These are phyloP conservation scores for Leccinum colubrinum DNA, from an alignment of 1,284 basidiomycete genomes.

Conservation along the genomic window DNA sequence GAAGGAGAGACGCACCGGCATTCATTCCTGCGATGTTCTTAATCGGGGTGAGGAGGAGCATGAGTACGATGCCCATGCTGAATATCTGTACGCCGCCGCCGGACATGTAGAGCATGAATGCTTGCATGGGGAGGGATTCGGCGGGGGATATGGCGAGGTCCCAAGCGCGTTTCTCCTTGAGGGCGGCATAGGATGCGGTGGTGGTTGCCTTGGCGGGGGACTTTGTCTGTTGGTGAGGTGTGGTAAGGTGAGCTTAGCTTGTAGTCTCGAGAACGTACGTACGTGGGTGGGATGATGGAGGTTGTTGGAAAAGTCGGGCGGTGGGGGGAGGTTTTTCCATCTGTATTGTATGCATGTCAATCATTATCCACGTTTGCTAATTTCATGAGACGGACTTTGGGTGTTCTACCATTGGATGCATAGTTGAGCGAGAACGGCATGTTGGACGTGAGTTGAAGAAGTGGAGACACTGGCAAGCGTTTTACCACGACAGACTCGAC, in stretches of 20 bases:
- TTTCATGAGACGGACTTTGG: conserved; percentile 15
- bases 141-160: conserved; percentile 82
- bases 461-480: too few relatives aligned
- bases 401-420: conserved; percentile 20
- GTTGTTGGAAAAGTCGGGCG: conserved; percentile 55
- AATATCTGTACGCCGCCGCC: conserved; percentile 92
- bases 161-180: conserved; percentile 86
- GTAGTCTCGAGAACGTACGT: conserved; percentile 2
- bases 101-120: conserved; percentile 95
- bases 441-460: background rate
- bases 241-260: background rate
- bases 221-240: conserved; percentile 37
- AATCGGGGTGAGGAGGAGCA: conserved; percentile 82
- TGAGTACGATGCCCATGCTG: conserved; percentile 90
- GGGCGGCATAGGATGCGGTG: conserved; percentile 52
- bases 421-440: conserved; percentile 34
- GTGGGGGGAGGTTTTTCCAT: conserved; percentile 60
- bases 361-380: fast-evolving
- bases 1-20: conserved; percentile 48
- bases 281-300: conserved; percentile 28
- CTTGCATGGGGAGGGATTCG: conserved; percentile 91
- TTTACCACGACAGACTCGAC: too few relatives aligned
- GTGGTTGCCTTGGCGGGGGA: conserved; percentile 39
- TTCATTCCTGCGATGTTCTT: conserved; percentile 78
- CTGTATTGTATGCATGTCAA: conserved; percentile 29